These are phyloP conservation scores for Capsicum chinense DNA, from an alignment of 257 asterid species.

Conservation along the genomic window DNA sequence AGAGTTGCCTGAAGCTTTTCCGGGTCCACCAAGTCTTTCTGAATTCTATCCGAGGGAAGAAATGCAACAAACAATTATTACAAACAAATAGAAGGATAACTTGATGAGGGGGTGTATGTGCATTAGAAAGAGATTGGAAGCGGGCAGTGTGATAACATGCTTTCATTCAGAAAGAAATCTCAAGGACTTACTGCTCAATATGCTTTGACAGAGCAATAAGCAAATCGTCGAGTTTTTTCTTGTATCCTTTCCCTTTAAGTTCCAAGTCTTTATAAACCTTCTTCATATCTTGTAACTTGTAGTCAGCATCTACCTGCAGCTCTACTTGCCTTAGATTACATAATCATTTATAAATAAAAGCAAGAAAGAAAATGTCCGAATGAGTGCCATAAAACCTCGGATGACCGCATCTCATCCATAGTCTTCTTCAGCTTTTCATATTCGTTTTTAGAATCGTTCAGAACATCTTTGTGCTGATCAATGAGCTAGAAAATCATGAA, in stretches of 20 bases:
- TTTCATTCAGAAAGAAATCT: not conserved
- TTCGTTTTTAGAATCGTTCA: conserved; percentile 72
- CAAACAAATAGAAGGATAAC: not conserved
- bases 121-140: not conserved
- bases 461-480: conserved; percentile 69
- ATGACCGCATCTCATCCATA: conserved; percentile 82
- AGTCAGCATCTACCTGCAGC: conserved; percentile 89
- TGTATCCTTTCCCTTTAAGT: conserved; percentile 73
- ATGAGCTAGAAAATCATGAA: conserved; percentile 51
- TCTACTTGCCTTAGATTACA: conserved; percentile 29
- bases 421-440: conserved; percentile 79
- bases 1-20: conserved; percentile 77
- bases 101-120: not conserved
- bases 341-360: not conserved
- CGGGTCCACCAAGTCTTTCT: conserved; percentile 83
- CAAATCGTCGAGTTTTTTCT: conserved; percentile 80
- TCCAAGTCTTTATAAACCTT: conserved; percentile 75
- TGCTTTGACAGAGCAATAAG: conserved; percentile 70
- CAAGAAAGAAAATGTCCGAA: conserved; percentile 19
- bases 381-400: conserved; percentile 65
- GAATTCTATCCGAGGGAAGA: conserved; percentile 60
- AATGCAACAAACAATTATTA: conserved; percentile 1
- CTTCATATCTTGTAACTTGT: conserved; percentile 89
- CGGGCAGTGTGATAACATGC: not conserved
- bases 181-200: conserved; percentile 79